Evolutionary conservation across 305 asterid genomes (phyloP), one percentile per base, ranked within the genome.

Genomic region (Solanum hybrid): DNA sequence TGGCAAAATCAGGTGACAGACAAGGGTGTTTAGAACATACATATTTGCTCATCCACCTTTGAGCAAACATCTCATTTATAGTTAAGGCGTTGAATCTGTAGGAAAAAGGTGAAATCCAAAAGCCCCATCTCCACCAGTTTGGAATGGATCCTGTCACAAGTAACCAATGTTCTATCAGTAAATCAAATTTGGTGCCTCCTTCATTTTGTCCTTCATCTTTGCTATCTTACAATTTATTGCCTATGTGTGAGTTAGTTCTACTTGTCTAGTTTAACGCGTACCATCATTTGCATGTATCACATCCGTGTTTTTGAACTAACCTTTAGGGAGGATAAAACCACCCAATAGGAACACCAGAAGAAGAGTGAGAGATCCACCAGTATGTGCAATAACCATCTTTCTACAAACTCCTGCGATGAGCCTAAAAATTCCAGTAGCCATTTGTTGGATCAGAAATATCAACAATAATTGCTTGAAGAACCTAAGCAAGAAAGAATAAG

Each of bases 111-210:
- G 98, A 97, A 29, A 95, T 22, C 98, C 99, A 96, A 79, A 92
- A 93, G 13, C 91, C 99, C 98, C 99, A 97, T 10, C 96, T 92
- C 98, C 98, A 97, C 99, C 99, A 97, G 76, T 14, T 14, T 15
- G 80, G 80, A 31, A 60, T 64, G 37, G 60, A 75, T 75, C 80
- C 80, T 75, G 24, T 75, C 38, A 73, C 9, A 75, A 75, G 38
- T 32, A 75, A 31, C 40, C 24, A 75, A 15, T 75, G n/a, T 13
- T 75, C 12, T 31, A 31, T 75, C 80, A 75, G 40, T 31, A 2
- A 75, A 29, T 75, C 24, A 14, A 75, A 31, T 13, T 14, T 31
- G 37, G 11, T 0, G 4, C 79, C 79, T 73, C 79, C 34, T 29
- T 73, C 79, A 29, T 1, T 35, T 73, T 73, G 12, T 73, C 79